These are phyloP conservation scores for Primulina huaijiensis DNA, from an alignment of 257 asterid species.

Conservation along the genomic window DNA sequence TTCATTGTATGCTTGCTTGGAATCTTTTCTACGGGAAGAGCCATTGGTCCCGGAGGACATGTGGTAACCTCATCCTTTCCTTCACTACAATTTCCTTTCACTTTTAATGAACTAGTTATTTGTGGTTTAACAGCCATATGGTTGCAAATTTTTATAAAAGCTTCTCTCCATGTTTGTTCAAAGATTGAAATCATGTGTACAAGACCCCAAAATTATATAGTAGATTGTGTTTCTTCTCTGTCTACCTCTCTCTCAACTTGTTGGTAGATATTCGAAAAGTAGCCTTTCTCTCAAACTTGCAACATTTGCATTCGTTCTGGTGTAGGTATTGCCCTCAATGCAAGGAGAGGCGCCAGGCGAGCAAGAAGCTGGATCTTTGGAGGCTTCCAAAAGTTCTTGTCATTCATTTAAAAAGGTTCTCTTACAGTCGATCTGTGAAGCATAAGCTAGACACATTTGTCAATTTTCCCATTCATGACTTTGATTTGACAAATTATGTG, in stretches of 20 bases:
- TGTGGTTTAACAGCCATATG: background rate
- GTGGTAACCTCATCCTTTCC: conserved; percentile 59
- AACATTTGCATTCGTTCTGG: conserved; percentile 20
- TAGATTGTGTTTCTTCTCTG: background rate
- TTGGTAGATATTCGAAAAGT: background rate
- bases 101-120: background rate
- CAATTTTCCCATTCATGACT: conserved; percentile 90
- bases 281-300: background rate
- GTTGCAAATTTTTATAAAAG: background rate
- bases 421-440: conserved; percentile 95
- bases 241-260: background rate
- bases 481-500: conserved; percentile 82
- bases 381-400: conserved; percentile 99
- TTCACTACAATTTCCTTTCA: conserved; percentile 24
- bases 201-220: background rate
- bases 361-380: conserved; percentile 98
- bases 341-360: conserved; percentile 97
- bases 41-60: conserved; percentile 99
- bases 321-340: conserved; percentile 96
- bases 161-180: conserved; percentile 1
- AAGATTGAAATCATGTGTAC: background rate
- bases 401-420: conserved; percentile 93
- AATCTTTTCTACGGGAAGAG: conserved; percentile 96
- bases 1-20: conserved; percentile 94
- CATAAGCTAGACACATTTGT: conserved; percentile 96